A percentile compares a stretch with the other conserved stretches of the same genome.
Evolutionary conservation across 2,329 filamentous ascomycete species (phyloP).

Genomic region (Fusarium hainanense): DNA sequence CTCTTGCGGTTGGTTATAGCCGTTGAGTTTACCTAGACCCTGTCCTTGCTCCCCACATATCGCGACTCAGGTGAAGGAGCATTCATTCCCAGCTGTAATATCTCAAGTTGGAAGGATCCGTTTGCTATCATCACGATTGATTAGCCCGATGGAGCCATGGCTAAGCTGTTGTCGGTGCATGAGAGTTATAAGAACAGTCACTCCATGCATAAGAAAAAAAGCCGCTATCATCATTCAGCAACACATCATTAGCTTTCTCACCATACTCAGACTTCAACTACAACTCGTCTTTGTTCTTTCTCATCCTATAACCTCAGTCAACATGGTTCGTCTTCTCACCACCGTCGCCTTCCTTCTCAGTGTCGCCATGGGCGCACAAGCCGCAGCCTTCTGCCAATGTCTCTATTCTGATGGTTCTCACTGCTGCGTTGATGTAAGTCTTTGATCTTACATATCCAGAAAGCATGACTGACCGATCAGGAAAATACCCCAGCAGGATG

Average conservation of each 20-base stretch:
- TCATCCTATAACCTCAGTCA: neutral
- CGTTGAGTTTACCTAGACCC: neutral
- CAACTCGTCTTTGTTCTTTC: too few species aligned
- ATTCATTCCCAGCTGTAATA: neutral
- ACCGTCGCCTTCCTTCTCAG: neutral
- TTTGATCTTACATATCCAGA: fast-evolving
- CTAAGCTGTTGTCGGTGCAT: neutral
- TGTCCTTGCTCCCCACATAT: neutral
- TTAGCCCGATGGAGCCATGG: neutral
- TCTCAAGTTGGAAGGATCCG: neutral
- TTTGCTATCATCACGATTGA: neutral
- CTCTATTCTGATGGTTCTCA: neutral
- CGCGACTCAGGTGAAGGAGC: neutral
- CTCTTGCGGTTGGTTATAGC: neutral
- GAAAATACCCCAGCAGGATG: neutral
- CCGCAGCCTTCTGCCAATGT: neutral
- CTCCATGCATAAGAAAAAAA: neutral
- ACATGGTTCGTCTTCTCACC: neutral
- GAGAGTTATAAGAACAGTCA: neutral
- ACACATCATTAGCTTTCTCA: too few species aligned
- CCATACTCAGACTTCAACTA: too few species aligned
- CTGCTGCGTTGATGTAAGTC: neutral
- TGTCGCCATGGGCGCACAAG: neutral
- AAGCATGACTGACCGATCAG: neutral
- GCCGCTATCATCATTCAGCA: too few species aligned